Conservation (phyloP, 768 basidiomycete species). For the Boletus subparvulus region DNA sequence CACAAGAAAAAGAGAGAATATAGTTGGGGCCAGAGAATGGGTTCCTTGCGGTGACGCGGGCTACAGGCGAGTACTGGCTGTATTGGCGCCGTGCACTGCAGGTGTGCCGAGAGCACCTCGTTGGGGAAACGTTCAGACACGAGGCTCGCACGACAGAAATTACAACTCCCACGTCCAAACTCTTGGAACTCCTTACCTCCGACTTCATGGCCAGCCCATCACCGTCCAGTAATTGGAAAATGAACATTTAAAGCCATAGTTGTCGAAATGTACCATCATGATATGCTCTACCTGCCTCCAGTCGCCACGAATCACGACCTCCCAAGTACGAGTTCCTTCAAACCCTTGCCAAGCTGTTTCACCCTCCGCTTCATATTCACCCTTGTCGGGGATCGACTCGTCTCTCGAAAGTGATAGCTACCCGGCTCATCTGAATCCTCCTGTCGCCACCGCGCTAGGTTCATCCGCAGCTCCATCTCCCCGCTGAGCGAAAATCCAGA, state of each 20-base stretch:
- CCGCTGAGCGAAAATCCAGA: slow-evolving; percentile 58
- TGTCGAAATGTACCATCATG: not conserved
- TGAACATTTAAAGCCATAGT: slow-evolving; percentile 3
- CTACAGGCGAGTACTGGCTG: not conserved
- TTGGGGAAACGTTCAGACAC: not conserved
- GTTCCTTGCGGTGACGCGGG: not conserved
- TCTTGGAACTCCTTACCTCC: not conserved
- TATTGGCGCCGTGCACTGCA: not conserved
- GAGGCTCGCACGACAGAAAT: slow-evolving; percentile 11
- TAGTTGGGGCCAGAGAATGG: slow-evolving; percentile 15
- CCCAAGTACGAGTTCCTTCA: slow-evolving; percentile 33
- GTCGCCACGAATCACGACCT: slow-evolving; percentile 14
- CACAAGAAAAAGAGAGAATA: slow-evolving; percentile 19
- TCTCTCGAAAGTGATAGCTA: slow-evolving; percentile 33
- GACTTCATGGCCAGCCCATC: not conserved
- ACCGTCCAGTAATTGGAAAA: not conserved
- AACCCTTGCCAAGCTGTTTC: slow-evolving; percentile 30
- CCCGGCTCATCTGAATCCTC: slow-evolving; percentile 33
- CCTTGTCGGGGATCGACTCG: slow-evolving; percentile 17
- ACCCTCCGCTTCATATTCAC: slow-evolving; percentile 26
- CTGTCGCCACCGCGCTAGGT: slow-evolving; percentile 41
- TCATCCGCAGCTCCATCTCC: slow-evolving; percentile 59
- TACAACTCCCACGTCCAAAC: not conserved
- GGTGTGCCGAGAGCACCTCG: not conserved
- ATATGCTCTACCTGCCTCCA: not conserved